Evolutionary conservation across 306 rosid species (phyloP).

Genomic region (Corylus heterophylla): DNA sequence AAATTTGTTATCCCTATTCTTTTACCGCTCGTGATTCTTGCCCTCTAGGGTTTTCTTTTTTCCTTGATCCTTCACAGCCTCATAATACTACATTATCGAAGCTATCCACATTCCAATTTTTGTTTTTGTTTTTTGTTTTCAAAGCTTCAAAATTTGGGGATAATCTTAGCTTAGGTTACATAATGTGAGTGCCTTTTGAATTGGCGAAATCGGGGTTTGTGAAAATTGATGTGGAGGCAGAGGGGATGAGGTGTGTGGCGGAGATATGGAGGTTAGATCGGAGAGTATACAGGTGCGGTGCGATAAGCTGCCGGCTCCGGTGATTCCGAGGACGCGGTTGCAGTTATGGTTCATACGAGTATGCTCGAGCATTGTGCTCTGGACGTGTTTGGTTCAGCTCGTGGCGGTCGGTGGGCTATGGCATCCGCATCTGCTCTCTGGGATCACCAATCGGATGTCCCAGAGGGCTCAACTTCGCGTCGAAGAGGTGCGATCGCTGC

Average conservation of each 20-base stretch:
- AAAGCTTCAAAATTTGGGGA: not conserved
- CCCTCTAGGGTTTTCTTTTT: not conserved
- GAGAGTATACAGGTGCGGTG: slow-evolving; percentile 61
- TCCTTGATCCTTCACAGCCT: slow-evolving; percentile 8
- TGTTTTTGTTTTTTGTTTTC: not conserved
- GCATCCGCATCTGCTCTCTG: slow-evolving; percentile 69
- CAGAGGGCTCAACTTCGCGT: slow-evolving; percentile 33
- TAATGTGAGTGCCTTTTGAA: not conserved
- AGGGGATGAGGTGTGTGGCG: slow-evolving; percentile 55
- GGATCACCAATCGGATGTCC: slow-evolving; percentile 59
- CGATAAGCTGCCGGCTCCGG: slow-evolving; percentile 73
- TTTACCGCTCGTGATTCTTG: slow-evolving; percentile 3
- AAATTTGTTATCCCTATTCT: slow-evolving; percentile 19
- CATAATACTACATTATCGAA: not conserved
- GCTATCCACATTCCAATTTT: not conserved
- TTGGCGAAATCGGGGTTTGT: slow-evolving; percentile 19
- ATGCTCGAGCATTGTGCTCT: slow-evolving; percentile 82
- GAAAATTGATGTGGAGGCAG: slow-evolving; percentile 32
- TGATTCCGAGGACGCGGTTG: slow-evolving; percentile 66
- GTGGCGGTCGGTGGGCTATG: slow-evolving; percentile 82
- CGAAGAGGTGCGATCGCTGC: slow-evolving; percentile 35
- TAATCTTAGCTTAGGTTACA: not conserved
- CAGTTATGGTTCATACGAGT: slow-evolving; percentile 86
- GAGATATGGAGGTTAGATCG: slow-evolving; percentile 89
- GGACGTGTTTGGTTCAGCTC: slow-evolving; percentile 92